Percentiles rank a stretch among this genome's conserved stretches.
phyloP scores from a whole-genome alignment of 2,329 filamentous ascomycete species.

The Fusarium vanettenii region DNA sequence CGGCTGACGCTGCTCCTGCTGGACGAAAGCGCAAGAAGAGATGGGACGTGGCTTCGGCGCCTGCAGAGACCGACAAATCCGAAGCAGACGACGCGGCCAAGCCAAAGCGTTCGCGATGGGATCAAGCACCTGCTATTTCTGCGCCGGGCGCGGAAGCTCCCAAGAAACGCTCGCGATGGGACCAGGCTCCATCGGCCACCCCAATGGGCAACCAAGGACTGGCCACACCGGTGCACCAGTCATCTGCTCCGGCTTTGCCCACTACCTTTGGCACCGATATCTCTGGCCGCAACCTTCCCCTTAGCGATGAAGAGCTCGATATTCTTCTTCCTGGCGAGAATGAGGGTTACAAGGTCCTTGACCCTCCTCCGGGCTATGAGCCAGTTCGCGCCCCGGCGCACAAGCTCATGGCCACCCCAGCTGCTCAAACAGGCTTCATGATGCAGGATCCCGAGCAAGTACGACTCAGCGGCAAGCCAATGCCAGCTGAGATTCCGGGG shows the following conservation, averaged over 20 bases:
- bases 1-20: slow-evolving; percentile 70
- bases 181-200: slow-evolving; percentile 86
- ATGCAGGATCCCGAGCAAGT: slow-evolving; percentile 95
- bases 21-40: slow-evolving; percentile 90
- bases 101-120: slow-evolving; percentile 86
- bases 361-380: slow-evolving; percentile 91
- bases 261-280: slow-evolving; percentile 85
- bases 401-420: slow-evolving; percentile 78
- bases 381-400: slow-evolving; percentile 82
- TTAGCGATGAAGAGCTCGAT: slow-evolving; percentile 95
- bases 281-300: slow-evolving; percentile 79
- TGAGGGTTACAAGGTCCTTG: slow-evolving; percentile 92
- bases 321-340: slow-evolving; percentile 87
- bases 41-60: slow-evolving; percentile 83
- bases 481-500: slow-evolving; percentile 94
- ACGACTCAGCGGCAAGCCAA: slow-evolving; percentile 85
- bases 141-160: slow-evolving; percentile 68
- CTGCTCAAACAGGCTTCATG: slow-evolving; percentile 89
- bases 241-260: slow-evolving; percentile 65
- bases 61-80: slow-evolving; percentile 63
- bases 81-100: slow-evolving; percentile 67
- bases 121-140: slow-evolving; percentile 75
- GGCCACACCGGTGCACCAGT: slow-evolving; percentile 81
- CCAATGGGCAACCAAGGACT: slow-evolving; percentile 80
- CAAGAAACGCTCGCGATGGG: slow-evolving; percentile 89